A percentile compares a stretch with the other conserved stretches of the same genome.
Conservation (phyloP, 1,284 basidiomycete genomes). For the Irpex sp. region DNA sequence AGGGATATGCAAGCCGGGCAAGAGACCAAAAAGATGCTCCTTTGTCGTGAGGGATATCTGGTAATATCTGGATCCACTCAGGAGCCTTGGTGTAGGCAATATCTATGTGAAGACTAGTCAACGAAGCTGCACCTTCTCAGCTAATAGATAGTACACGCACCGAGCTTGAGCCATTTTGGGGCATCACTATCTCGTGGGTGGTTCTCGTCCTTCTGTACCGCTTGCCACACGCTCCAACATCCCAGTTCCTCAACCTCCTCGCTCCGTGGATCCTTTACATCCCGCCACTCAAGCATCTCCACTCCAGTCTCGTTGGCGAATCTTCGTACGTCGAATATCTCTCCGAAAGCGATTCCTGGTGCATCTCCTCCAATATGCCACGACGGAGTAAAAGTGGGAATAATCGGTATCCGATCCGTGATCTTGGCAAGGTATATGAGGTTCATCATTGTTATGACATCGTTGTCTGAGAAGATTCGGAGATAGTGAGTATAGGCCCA, state of each 20-base stretch:
- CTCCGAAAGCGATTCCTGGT: constrained; percentile 33
- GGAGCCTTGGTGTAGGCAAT: constrained; percentile 47
- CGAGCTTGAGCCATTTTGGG: constrained; percentile 44
- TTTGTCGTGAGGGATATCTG: constrained; percentile 35
- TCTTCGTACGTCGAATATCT: constrained; percentile 40
- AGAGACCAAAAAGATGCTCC: constrained; percentile 44
- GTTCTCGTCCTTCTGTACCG: constrained; percentile 40
- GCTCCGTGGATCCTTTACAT: constrained; percentile 34
- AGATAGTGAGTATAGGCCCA: not conserved
- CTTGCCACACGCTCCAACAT: constrained; percentile 66
- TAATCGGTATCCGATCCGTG: constrained; percentile 60
- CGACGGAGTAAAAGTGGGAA: constrained; percentile 61
- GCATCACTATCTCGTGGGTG: constrained; percentile 43
- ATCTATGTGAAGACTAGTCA: constrained; percentile 28
- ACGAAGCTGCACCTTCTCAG: not conserved
- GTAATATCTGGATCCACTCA: constrained; percentile 35
- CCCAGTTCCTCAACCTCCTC: constrained; percentile 50
- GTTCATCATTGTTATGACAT: constrained; percentile 70
- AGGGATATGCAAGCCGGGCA: constrained; percentile 39
- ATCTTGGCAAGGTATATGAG: constrained; percentile 62
- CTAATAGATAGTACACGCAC: constrained; percentile 26
- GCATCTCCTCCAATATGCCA: constrained; percentile 48
- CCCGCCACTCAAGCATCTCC: constrained; percentile 38
- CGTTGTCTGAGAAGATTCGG: constrained; percentile 47
- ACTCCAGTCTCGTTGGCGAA: constrained; percentile 30